Evolutionary conservation across 2,329 filamentous ascomycete genomes (phyloP), one percentile per base, ranked within the genome.

Genomic region (Botrytis hyacinthi): DNA sequence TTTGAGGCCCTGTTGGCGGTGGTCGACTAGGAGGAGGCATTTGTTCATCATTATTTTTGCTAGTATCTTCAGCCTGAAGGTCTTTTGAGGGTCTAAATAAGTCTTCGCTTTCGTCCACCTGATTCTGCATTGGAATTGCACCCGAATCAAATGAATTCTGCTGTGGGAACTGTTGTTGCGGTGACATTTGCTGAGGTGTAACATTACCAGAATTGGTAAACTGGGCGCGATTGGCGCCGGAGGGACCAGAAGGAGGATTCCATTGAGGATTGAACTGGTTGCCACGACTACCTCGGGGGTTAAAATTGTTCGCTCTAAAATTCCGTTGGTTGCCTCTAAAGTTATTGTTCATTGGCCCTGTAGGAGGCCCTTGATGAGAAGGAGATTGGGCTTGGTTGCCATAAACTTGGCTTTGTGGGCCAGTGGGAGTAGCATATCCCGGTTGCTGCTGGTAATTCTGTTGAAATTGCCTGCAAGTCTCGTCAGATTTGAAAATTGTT

Each of bases 261-360:
- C 93, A 95, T 63, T 93, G 92, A 3, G 90, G 81, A 82, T 92
- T 89, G 84, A 91, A 88, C 83, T 90, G 84, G 76, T 85, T 84
- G 54, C 80, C 79, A 62, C 80, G 77, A 40, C 78, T 76, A 32
- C 80, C 78, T 59, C 88, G 84, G 65, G 84, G 78, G 35, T 83
- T 83, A 78, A 87, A 89, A 72, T 88, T 86, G 74, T 86, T 88
- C 51, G 90, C 90, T 70, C 91, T 87, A 78, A 90, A 91, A 26
- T 85, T 84, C 57, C 87, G 86, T 76, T 88, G 88, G 76, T 90
- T 80, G 81, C 79, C 80, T 57, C 80, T 77, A 65, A 79, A 81
- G 37, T 84, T 82, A 66, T 87, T 85, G 73, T 89, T 86, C 78
- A 86, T 84, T 29, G 88, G 88, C 8, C 87, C 89, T 1, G 86